Base-by-base conservation (phyloP, 2,329 filamentous ascomycete genomes). In the Phialemoniopsis sp. region DNA sequence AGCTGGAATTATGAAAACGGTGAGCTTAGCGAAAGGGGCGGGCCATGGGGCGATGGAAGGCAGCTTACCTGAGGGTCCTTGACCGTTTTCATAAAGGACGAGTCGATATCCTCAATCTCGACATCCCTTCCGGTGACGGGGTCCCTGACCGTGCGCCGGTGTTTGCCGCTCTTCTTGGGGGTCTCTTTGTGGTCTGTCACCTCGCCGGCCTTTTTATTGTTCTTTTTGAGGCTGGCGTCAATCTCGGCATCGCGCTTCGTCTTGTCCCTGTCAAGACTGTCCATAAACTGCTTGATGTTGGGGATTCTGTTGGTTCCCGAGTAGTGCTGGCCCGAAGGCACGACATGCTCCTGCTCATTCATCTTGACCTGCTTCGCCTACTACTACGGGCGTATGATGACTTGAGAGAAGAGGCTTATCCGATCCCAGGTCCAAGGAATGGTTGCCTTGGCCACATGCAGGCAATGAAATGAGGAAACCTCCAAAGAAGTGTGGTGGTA, bases 41-140 rank as follows among this genome's bases (percentile, higher is more conserved):
- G 32, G 29, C 36, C 7, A 17, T 15, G 10, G n/a, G 32, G 10
- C 17, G 26, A 14, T 6, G 21, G 32, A 16, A 13, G 30, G 21
- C 5, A 10, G 48, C 61, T 49, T 67, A 87, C 84, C 60, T 73
- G 69, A 1, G 89, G 88, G 43, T 94, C 73, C 37, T 87, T 79
- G 0, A 83, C 85, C 3, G 78, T 68, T 32, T 86, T 75, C 62
- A 87, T 75, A 52, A 85, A 80, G 13, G 46, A 29, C 8, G 36
- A 68, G 34, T 83, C 73, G 39, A 82, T 72, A 52, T 87, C 87
- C 49, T 89, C 86, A 46, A 97, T 95, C 46, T 86, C 78, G 15
- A 96, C 86, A 47, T 95, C 76, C 37, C 81, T 85, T 15, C 89
- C 89, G 0, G 91, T 96, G 1, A 88, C 87, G 0, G 91, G 91